Conservation (phyloP, 2,329 filamentous ascomycete species). For the Arthrobotrys entomopaga region DNA sequence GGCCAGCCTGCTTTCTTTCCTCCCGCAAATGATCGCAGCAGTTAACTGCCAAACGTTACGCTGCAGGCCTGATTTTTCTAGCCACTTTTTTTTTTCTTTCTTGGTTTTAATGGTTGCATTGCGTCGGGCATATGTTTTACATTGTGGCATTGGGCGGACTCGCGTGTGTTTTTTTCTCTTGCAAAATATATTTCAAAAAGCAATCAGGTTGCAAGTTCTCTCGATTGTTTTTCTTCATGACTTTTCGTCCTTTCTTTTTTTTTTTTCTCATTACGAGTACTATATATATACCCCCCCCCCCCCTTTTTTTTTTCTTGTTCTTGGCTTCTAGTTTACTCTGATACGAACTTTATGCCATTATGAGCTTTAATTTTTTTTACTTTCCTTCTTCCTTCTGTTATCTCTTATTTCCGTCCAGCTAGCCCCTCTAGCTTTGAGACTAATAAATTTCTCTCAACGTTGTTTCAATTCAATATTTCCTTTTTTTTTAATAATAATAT, state of each 20-base stretch:
- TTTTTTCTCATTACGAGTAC: constrained; percentile 27
- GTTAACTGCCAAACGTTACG: not conserved
- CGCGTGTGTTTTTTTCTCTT: too few species aligned
- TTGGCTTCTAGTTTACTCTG: constrained; percentile 1
- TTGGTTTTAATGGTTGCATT: too few species aligned
- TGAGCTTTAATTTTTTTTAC: not conserved
- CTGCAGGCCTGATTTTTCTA: not conserved
- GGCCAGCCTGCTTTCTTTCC: not conserved
- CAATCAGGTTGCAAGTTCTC: not conserved
- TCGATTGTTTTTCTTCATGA: not conserved
- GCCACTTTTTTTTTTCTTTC: not conserved
- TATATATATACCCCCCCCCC: constrained; percentile 33
- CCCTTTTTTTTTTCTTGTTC: constrained; percentile 41
- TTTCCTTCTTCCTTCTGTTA: not conserved
- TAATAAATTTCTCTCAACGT: constrained; percentile 8
- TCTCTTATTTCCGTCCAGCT: not conserved
- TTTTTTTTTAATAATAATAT: constrained; percentile 8
- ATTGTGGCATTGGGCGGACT: too few species aligned
- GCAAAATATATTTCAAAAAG: too few species aligned
- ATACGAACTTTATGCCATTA: not conserved
- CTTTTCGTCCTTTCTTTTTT: not conserved
- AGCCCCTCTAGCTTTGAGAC: constrained; percentile 23
- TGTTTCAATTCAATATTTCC: not conserved
- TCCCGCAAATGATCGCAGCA: not conserved
- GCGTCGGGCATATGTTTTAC: too few species aligned